phyloP scores from a whole-genome alignment of 495 filamentous ascomycete species.

The Aspergillus kassunensis region DNA sequence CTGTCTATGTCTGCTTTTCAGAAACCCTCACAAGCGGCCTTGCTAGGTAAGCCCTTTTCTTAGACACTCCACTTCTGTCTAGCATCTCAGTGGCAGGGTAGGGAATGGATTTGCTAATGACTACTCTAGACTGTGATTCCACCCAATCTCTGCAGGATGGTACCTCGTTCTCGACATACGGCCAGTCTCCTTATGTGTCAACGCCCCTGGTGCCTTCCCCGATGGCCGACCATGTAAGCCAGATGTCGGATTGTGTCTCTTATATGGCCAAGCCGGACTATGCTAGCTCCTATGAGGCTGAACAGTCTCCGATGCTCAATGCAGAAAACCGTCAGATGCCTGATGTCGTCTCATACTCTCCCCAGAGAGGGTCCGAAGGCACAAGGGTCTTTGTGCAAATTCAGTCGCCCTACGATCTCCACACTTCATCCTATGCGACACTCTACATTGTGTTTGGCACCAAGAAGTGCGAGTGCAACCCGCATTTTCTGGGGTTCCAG shows the following conservation, averaged over 20 bases:
- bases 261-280: slow-evolving; percentile 42
- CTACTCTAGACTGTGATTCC: slow-evolving; percentile 38
- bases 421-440: slow-evolving; percentile 50
- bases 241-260: slow-evolving; percentile 41
- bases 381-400: slow-evolving; percentile 70
- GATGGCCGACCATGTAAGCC: slow-evolving; percentile 44
- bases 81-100: not conserved
- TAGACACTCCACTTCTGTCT: not conserved
- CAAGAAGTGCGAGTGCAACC: slow-evolving; percentile 58
- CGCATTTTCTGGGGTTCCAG: slow-evolving; percentile 57
- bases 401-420: slow-evolving; percentile 65
- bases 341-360: slow-evolving; percentile 63
- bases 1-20: slow-evolving; percentile 53
- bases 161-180: slow-evolving; percentile 41
- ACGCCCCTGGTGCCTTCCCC: slow-evolving; percentile 43
- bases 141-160: slow-evolving; percentile 43
- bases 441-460: slow-evolving; percentile 74
- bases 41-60: slow-evolving; percentile 35
- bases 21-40: slow-evolving; percentile 37
- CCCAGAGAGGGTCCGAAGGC: slow-evolving; percentile 61
- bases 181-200: slow-evolving; percentile 42
- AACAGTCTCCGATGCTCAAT: slow-evolving; percentile 36
- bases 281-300: slow-evolving; percentile 44
- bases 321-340: slow-evolving; percentile 39
- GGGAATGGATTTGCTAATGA: slow-evolving; percentile 4